phyloP scores from a whole-genome alignment of 805 yeast genomes.

The Zygosaccharomyces lentus region DNA sequence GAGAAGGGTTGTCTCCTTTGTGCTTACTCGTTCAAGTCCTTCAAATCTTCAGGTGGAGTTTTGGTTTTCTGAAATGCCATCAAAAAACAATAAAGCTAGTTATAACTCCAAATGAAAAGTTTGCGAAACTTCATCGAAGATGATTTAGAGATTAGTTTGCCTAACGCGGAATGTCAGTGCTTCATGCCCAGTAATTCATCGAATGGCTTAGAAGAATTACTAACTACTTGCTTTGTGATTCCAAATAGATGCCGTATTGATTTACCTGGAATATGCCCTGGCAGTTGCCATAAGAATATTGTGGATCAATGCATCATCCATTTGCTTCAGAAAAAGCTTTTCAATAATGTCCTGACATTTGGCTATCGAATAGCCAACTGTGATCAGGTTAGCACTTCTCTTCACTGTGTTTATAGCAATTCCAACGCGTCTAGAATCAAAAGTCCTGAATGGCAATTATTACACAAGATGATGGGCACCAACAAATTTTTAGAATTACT shows the following conservation, averaged over 20 bases:
- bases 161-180: neutral
- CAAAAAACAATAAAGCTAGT: neutral
- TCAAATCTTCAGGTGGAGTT: no score
- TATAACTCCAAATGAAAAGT: slow-evolving; percentile 11
- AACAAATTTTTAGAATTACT: slow-evolving; percentile 39
- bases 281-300: slow-evolving; percentile 30
- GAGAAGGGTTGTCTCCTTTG: no score
- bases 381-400: slow-evolving; percentile 25
- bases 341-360: slow-evolving; percentile 38
- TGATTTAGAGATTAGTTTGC: slow-evolving; percentile 5
- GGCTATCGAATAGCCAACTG: slow-evolving; percentile 42
- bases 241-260: slow-evolving; percentile 9
- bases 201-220: slow-evolving; percentile 12
- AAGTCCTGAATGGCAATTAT: slow-evolving; percentile 40
- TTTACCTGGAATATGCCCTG: slow-evolving; percentile 8
- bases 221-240: slow-evolving; percentile 11
- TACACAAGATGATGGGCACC: slow-evolving; percentile 41
- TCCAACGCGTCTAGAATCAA: slow-evolving; percentile 42
- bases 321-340: slow-evolving; percentile 28
- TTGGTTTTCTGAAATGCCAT: no score
- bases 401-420: slow-evolving; percentile 37
- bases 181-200: slow-evolving; percentile 6
- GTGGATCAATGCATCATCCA: slow-evolving; percentile 41
- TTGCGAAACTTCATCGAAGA: slow-evolving; percentile 10
- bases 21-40: no score